phyloP scores from a whole-genome alignment of 805 yeast species.

The Schwanniomyces occidentalis region DNA sequence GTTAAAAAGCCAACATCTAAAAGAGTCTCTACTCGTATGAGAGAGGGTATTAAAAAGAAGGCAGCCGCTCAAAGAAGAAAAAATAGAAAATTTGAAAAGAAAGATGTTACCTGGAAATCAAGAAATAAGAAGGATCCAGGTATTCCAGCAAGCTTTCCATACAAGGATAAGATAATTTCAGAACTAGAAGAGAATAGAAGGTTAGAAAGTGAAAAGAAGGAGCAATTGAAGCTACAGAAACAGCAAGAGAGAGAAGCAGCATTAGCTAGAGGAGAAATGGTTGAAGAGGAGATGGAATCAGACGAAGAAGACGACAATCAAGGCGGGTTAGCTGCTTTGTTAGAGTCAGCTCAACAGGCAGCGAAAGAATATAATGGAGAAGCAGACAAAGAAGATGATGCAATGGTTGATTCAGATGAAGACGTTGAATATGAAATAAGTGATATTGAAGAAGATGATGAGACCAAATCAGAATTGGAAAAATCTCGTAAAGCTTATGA shows the following conservation, averaged over 20 bases:
- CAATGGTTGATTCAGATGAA: conserved; percentile 31
- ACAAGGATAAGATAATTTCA: conserved; percentile 76
- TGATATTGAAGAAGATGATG: conserved; percentile 42
- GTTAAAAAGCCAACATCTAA: conserved; percentile 73
- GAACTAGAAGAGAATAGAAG: conserved; percentile 68
- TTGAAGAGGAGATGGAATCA: conserved; percentile 39
- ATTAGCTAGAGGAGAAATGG: conserved; percentile 36
- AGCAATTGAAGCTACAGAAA: conserved; percentile 48
- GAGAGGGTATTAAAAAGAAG: conserved; percentile 95
- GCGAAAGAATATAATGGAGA: conserved; percentile 75
- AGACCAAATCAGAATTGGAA: conserved; percentile 52
- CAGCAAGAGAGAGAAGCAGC: conserved; percentile 48
- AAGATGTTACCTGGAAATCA: conserved; percentile 92
- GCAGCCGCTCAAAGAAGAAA: conserved; percentile 90
- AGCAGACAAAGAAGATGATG: conserved; percentile 31
- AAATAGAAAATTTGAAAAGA: conserved; percentile 77
- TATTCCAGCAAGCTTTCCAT: conserved; percentile 93
- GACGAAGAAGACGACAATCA: conserved; percentile 41
- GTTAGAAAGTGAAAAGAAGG: conserved; percentile 55
- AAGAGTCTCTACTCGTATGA: conserved; percentile 87
- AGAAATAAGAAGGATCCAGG: conserved; percentile 85
- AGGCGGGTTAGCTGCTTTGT: conserved; percentile 74
- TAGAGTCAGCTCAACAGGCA: conserved; percentile 88
- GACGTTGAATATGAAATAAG: conserved; percentile 46
- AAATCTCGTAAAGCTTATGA: conserved; percentile 89